Evolutionary conservation across 352 stramenopile genomes (phyloP), one percentile per base, ranked within the genome.

Genomic region (Phytophthora lateralis): DNA sequence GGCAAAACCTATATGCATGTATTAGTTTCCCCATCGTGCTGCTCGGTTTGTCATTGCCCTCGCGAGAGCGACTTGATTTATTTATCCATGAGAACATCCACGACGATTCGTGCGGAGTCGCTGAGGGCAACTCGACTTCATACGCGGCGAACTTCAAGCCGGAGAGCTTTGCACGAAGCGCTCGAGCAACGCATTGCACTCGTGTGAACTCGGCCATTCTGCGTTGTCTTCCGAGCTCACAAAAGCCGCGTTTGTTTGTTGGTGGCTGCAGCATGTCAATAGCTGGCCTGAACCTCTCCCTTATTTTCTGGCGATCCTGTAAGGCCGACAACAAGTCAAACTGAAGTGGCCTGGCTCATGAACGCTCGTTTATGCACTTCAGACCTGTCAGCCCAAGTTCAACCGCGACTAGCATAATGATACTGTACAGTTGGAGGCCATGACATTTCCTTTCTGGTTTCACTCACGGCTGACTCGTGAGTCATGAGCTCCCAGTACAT

Each of bases 1-100:
- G 8, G 15, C 26, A 17, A 41, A 37, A 18, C 6, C 26, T 30
- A 30, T 24, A 24, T 3, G n/a, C 4, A 29, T 29, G 26, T 29
- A 6, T 12, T 32, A 32, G 4, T 32, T 32, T 32, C 27, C 27
- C 1, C 27, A 32, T 6, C 27, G 11, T 20, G 27, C 3, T 17
- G 15, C 18, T 55, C 20, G 42, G 39, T 30, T 30, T 56, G 55
- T 43, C n/a, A n/a, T n/a, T 50, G 43, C 17, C 27, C 46, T 51
- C 39, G 17, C 1, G 21, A 8, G 15, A 2, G 34, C 39, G 34
- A 60, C 57, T 65, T 65, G 57, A 65, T 65, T 65, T 53, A 60
- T 65, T 48, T 32, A 39, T 43, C n/a, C 38, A 52, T 41, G 48
- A 65, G 47, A 49, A 43, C 47, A 53, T 24, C 41, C 21, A 24